A percentile compares a stretch with the other conserved stretches of the same genome.
Conservation (phyloP, 305 asterid species). For the Rubia peregrina region DNA sequence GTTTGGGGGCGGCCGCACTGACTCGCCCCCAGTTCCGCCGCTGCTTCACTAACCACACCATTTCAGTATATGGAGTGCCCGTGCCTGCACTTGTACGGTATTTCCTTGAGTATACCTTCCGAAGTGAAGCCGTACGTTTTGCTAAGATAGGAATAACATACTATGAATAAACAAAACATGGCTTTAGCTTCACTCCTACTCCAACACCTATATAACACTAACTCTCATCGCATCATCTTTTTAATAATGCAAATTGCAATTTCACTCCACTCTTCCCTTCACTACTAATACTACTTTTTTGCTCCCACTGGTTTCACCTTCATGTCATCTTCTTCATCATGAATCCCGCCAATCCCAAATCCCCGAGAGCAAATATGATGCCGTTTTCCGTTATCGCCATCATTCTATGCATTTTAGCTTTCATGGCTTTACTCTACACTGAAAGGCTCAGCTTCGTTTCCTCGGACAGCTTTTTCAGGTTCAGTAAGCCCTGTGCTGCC, state of each 20-base stretch:
- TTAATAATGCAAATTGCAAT: conserved; percentile 16
- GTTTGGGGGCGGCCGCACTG: too few species aligned
- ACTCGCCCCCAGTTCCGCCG: too few species aligned
- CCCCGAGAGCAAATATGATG: conserved; percentile 33
- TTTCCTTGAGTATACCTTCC: not conserved
- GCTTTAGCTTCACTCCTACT: conserved; percentile 74
- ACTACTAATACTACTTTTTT: conserved; percentile 12
- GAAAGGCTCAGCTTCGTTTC: conserved; percentile 45
- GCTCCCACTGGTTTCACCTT: conserved; percentile 7
- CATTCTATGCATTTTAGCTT: conserved; percentile 37
- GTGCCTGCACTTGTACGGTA: not conserved
- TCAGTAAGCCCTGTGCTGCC: conserved; percentile 41
- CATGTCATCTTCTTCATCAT: conserved; percentile 20
- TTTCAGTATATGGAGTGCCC: not conserved
- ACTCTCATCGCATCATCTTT: conserved; percentile 15
- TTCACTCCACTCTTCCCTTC: conserved; percentile 9
- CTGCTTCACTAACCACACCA: conserved; percentile 17
- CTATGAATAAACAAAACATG: conserved; percentile 14
- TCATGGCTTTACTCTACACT: conserved; percentile 46
- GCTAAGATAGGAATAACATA: not conserved
- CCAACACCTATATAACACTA: conserved; percentile 25
- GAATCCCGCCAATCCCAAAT: conserved; percentile 33
- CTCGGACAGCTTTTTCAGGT: conserved; percentile 35
- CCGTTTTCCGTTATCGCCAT: conserved; percentile 44
- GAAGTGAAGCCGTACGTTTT: not conserved